phyloP scores from a whole-genome alignment of 768 basidiomycete genomes.

The Podaxis mareebaensis region DNA sequence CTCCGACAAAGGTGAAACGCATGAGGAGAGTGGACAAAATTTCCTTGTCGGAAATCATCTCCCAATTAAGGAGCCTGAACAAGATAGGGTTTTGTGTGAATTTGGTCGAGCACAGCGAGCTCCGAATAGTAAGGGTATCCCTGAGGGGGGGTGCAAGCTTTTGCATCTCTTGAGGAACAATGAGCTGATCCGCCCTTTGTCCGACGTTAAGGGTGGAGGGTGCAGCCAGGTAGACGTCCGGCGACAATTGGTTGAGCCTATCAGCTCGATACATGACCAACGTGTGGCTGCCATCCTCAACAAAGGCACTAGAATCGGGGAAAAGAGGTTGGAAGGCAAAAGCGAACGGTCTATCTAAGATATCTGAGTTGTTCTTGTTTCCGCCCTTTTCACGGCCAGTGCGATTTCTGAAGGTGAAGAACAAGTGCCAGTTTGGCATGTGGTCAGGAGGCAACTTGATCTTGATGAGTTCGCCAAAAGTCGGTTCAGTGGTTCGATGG shows the following conservation, averaged over 20 bases:
- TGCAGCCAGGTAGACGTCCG: slow-evolving; percentile 72
- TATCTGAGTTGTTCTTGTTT: slow-evolving; percentile 39
- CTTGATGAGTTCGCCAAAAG: slow-evolving; percentile 93
- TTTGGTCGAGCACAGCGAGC: slow-evolving; percentile 88
- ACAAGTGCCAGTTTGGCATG: slow-evolving; percentile 83
- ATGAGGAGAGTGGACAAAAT: slow-evolving; percentile 70
- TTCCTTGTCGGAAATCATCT: slow-evolving; percentile 61
- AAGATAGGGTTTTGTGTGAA: slow-evolving; percentile 91
- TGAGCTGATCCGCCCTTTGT: slow-evolving; percentile 60
- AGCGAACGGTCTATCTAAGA: slow-evolving; percentile 78
- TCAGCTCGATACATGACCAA: slow-evolving; percentile 86
- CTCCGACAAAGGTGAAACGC: slow-evolving; percentile 89
- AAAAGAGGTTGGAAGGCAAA: slow-evolving; percentile 92
- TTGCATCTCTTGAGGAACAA: slow-evolving; percentile 59
- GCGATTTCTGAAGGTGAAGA: slow-evolving; percentile 90
- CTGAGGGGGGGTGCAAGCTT: slow-evolving; percentile 67
- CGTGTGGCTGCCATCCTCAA: slow-evolving; percentile 88
- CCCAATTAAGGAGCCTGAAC: slow-evolving; percentile 81
- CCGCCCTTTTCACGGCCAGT: slow-evolving; percentile 34
- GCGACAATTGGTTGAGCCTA: slow-evolving; percentile 56
- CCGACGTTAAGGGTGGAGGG: slow-evolving; percentile 60
- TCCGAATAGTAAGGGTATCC: slow-evolving; percentile 80
- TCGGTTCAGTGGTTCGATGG: slow-evolving; percentile 83
- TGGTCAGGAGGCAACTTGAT: slow-evolving; percentile 69
- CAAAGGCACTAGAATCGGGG: slow-evolving; percentile 70